These are phyloP conservation scores for Termitomyces titanicus DNA, from an alignment of 768 basidiomycete genomes.

Conservation along the genomic window DNA sequence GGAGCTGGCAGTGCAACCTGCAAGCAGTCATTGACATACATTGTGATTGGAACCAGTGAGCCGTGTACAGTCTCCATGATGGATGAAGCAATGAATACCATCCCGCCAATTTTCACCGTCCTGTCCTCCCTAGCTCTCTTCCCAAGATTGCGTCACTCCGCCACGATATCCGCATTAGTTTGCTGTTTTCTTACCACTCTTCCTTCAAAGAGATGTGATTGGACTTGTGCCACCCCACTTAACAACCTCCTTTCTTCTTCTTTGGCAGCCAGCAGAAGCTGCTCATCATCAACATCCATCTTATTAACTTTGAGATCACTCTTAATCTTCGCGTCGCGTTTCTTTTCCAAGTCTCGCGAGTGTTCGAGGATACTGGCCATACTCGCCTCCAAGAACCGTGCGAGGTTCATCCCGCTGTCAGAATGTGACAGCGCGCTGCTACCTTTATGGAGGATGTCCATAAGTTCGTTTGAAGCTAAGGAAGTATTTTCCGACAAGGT, in stretches of 20 bases:
- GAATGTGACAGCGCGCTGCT: constrained; percentile 47
- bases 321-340: constrained; percentile 43
- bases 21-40: constrained; percentile 3
- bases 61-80: constrained; percentile 13
- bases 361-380: constrained; percentile 41
- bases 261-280: constrained; percentile 39
- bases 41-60: not conserved
- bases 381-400: constrained; percentile 39
- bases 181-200: constrained; percentile 31
- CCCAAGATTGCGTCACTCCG: constrained; percentile 43
- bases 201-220: constrained; percentile 57
- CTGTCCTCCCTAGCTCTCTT: constrained; percentile 40
- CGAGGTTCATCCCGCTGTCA: constrained; percentile 35
- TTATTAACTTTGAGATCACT: constrained; percentile 27
- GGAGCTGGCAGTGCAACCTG: constrained; percentile 11
- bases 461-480: constrained; percentile 42
- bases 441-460: constrained; percentile 55
- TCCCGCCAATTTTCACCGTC: constrained; percentile 29
- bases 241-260: constrained; percentile 51
- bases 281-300: constrained; percentile 11
- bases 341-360: constrained; percentile 39
- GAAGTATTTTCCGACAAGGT: constrained; percentile 20
- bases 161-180: constrained; percentile 38
- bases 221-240: constrained; percentile 55
- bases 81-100: constrained; percentile 24